Base-by-base conservation (phyloP, 2,329 filamentous ascomycete genomes). In the Sporothrix euskadiensis region DNA sequence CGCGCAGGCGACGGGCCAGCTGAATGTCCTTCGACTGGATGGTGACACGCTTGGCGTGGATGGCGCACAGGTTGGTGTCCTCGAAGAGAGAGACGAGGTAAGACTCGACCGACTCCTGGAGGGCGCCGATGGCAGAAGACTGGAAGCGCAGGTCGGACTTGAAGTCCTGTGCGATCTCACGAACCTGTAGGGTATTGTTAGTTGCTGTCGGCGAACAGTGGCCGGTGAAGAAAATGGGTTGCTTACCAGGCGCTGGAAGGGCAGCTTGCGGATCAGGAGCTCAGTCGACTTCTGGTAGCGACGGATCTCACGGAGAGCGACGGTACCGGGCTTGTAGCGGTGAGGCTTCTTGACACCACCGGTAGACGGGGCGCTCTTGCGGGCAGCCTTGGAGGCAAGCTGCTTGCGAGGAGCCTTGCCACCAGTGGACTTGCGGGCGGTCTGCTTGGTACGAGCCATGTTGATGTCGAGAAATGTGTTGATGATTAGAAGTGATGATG, bases 31-130 rank as follows among this genome's bases (percentile, higher is more conserved):
- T 98, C 78, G 91, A 91, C 85, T 95, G 95, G 85, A 98, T 98
- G 81, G 95, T 98, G 82, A 98, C 96, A 87, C 96, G 94, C 91
- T 98, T 98, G 85, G 96, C 95, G 86, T 98, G 96, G 84, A 98
- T 97, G 81, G 96, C 95, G 86, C 95, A 98, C 71, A 97, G 87
- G 88, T 98, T 98, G 86, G 95, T 98, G 83, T 98, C 95, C 85
- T 98, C 94, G 80, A 98, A 98, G 77, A 98, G 91, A 61, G 94
- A 97, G 85, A 98, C 94, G 80, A 99, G 92, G 87, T 98, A 98
- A 2, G 96, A 97, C 88, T 99, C 96, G 78, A 97, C 94, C 72
- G 96, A 97, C 88, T 99, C 96, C 87, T 99, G 95, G 56, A 99
- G 91, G 77, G 96, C 96, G 81, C 94, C 93, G 82, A 99, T 98